phyloP scores from a whole-genome alignment of 1,284 basidiomycete genomes.

The Agroathelia rolfsii region DNA sequence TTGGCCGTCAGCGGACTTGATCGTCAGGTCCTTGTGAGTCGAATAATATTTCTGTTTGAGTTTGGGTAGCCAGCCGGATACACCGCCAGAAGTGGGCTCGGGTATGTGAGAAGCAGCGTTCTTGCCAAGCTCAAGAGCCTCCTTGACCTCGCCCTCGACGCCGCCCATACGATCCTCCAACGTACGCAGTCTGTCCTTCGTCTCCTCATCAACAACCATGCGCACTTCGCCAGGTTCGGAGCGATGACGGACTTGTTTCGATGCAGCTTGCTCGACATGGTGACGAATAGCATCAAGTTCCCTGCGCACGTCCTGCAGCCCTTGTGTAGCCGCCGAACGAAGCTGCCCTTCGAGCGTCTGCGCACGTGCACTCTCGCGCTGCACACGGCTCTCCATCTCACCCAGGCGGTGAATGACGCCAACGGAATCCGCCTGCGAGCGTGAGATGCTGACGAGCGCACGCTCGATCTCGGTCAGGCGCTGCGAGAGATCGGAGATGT shows the following conservation, averaged over 20 bases:
- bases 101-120: constrained; percentile 22
- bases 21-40: constrained; percentile 46
- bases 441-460: constrained; percentile 43
- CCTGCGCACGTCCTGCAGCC: constrained; percentile 37
- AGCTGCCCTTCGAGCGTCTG: constrained; percentile 45
- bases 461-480: constrained; percentile 60
- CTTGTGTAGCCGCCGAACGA: constrained; percentile 33
- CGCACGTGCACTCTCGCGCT: constrained; percentile 40
- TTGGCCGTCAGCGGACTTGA: constrained; percentile 68
- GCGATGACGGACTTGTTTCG: constrained; percentile 31
- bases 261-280: constrained; percentile 38
- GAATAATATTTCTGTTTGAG: constrained; percentile 33
- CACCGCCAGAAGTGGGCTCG: constrained; percentile 22
- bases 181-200: constrained; percentile 38
- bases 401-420: constrained; percentile 44
- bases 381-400: constrained; percentile 45
- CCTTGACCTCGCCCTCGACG: constrained; percentile 63
- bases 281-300: constrained; percentile 49
- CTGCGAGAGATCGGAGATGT: constrained; percentile 60
- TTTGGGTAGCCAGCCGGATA: constrained; percentile 51
- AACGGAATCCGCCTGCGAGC: constrained; percentile 40
- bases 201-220: constrained; percentile 55
- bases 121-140: constrained; percentile 59
- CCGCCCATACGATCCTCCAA: constrained; percentile 54
- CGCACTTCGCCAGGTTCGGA: no score